Conservation (phyloP, 2,329 filamentous ascomycete species). For the Hypoxylon sp. region DNA sequence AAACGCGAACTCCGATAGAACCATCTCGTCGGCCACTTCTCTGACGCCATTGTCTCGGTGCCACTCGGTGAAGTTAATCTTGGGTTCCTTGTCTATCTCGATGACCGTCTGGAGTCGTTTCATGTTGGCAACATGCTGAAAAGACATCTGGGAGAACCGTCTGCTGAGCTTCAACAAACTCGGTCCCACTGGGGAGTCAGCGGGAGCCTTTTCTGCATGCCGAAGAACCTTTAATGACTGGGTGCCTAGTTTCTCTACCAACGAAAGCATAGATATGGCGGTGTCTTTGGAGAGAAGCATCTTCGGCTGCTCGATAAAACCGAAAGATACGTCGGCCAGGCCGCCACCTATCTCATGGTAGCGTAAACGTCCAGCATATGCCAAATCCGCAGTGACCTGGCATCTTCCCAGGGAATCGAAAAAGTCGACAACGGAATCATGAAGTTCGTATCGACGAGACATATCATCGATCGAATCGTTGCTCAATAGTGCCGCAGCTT, state of each 20-base stretch:
- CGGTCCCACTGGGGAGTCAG: conserved; percentile 42
- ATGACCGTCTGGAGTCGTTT: conserved; percentile 12
- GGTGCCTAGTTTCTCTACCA: conserved; percentile 43
- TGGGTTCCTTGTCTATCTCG: conserved; percentile 20
- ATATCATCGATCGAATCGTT: conserved; percentile 43
- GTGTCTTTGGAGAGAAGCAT: conserved; percentile 37
- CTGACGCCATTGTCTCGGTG: conserved; percentile 48
- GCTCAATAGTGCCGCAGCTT: conserved; percentile 28
- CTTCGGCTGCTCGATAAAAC: conserved; percentile 3
- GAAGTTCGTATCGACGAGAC: conserved; percentile 41
- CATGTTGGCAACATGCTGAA: conserved; percentile 35
- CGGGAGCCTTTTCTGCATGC: conserved; percentile 26
- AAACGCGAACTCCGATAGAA: conserved; percentile 46
- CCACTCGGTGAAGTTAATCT: conserved; percentile 42
- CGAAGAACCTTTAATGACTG: conserved; percentile 48
- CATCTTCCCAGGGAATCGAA: conserved; percentile 48
- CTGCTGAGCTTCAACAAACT: conserved; percentile 48
- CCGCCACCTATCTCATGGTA: conserved; percentile 47
- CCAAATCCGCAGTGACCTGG: conserved; percentile 41
- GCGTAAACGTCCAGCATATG: conserved; percentile 47
- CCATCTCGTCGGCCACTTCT: conserved; percentile 47
- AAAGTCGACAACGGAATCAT: conserved; percentile 52
- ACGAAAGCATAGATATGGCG: conserved; percentile 38
- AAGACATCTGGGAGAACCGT: conserved; percentile 44
- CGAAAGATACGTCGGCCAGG: conserved; percentile 49